These are phyloP conservation scores for Zymoseptoria crescenta DNA, from an alignment of 2,329 filamentous ascomycete species.

Conservation along the genomic window DNA sequence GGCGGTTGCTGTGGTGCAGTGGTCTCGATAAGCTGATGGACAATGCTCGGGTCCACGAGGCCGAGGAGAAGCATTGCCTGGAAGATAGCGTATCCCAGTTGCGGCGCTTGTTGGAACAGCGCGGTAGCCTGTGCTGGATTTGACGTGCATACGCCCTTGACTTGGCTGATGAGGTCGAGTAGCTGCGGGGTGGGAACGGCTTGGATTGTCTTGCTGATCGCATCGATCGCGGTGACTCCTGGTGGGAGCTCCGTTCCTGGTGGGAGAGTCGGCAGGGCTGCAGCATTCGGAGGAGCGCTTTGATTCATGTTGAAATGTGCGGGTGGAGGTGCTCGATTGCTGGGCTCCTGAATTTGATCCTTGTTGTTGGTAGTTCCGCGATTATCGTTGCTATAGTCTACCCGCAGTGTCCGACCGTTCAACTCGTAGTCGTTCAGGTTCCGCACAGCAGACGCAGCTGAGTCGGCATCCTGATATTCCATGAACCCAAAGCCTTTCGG, in stretches of 20 bases:
- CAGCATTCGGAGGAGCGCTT: slow-evolving; percentile 34
- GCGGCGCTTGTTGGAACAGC: slow-evolving; percentile 78
- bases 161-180: slow-evolving; percentile 85
- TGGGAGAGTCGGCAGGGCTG: slow-evolving; percentile 68
- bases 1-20: slow-evolving; percentile 23
- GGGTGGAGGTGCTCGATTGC: slow-evolving; percentile 29
- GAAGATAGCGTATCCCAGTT: slow-evolving; percentile 91
- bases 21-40: slow-evolving; percentile 62
- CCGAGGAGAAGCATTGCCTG: slow-evolving; percentile 89
- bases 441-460: slow-evolving; percentile 85
- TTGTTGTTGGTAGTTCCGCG: slow-evolving; percentile 43
- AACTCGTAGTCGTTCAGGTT: slow-evolving; percentile 94
- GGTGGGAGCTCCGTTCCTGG: slow-evolving; percentile 76
- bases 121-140: slow-evolving; percentile 80
- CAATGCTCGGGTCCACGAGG: slow-evolving; percentile 75
- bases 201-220: slow-evolving; percentile 83
- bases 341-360: slow-evolving; percentile 10
- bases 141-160: slow-evolving; percentile 78
- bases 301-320: slow-evolving; percentile 38
- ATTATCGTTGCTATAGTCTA: slow-evolving; percentile 93
- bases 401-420: slow-evolving; percentile 86
- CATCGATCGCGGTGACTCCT: slow-evolving; percentile 76
- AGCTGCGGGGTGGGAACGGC: slow-evolving; percentile 81
- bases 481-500: slow-evolving; percentile 97
- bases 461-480: slow-evolving; percentile 87